Percentiles rank a stretch among this genome's conserved stretches.
phyloP scores from a whole-genome alignment of 2,329 filamentous ascomycete genomes.

The Venturia carpophila region DNA sequence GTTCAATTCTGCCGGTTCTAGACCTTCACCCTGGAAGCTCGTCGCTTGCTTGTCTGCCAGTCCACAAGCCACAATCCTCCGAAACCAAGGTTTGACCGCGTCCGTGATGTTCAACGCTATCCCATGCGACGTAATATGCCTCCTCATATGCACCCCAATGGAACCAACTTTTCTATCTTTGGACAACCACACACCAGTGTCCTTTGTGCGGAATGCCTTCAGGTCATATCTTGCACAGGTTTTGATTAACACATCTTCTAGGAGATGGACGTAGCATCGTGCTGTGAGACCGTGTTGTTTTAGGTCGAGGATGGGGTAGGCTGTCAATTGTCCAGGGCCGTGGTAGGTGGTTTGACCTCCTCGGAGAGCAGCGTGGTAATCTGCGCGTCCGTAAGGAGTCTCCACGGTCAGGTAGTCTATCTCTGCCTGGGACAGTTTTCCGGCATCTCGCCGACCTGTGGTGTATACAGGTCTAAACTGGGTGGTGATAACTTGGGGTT shows the following conservation, averaged over 20 bases:
- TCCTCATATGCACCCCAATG: slow-evolving; percentile 80
- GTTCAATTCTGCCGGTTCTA: slow-evolving; percentile 30
- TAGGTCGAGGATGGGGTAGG: slow-evolving; percentile 88
- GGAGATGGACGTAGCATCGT: slow-evolving; percentile 65
- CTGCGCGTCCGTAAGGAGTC: slow-evolving; percentile 37
- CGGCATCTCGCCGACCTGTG: slow-evolving; percentile 70
- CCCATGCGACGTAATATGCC: slow-evolving; percentile 78
- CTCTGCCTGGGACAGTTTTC: slow-evolving; percentile 42
- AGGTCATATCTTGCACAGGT: slow-evolving; percentile 56
- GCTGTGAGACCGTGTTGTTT: slow-evolving; percentile 60
- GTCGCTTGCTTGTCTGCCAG: slow-evolving; percentile 71
- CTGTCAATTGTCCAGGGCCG: slow-evolving; percentile 82
- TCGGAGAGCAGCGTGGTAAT: slow-evolving; percentile 64
- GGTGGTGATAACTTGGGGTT: slow-evolving; percentile 72
- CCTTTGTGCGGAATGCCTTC: slow-evolving; percentile 54
- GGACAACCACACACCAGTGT: slow-evolving; percentile 74
- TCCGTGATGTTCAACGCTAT: slow-evolving; percentile 71
- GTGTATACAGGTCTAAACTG: slow-evolving; percentile 80
- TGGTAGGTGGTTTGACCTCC: slow-evolving; percentile 94
- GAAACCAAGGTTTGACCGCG: slow-evolving; percentile 52
- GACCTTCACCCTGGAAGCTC: slow-evolving; percentile 55
- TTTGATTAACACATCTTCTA: slow-evolving; percentile 69
- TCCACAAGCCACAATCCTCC: slow-evolving; percentile 83
- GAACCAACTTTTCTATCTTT: slow-evolving; percentile 69
- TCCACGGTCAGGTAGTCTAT: slow-evolving; percentile 32